Base-by-base conservation (phyloP, 306 rosid species). In the Lathyrus tuberosus region DNA sequence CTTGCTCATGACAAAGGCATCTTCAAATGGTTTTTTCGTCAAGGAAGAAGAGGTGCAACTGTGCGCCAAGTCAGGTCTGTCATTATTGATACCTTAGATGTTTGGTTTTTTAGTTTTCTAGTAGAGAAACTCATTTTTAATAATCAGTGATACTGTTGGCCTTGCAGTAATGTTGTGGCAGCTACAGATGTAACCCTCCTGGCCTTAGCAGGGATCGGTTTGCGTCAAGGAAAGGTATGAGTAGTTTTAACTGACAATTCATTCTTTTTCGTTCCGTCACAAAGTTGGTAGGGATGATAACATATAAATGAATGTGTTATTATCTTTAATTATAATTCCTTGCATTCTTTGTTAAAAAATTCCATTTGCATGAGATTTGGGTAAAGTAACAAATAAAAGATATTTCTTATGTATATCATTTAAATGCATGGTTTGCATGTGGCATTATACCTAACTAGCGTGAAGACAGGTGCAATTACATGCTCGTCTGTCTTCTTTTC, bases 21-120 rank as follows among this genome's bases (percentile, higher is more conserved):
- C 75, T 94, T 91, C 75, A 83, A 87, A 71, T 94, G 96, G 97
- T 94, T 94, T 88, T 84, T 76, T 78, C 73, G 59, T 58, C 91
- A 89, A 58, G 95, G 97, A 81, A 86, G 97, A 80, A 89, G 87
- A 86, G 97, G 96, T 72, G 97, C 92, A 52, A 91, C 95, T 30
- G 91, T 94, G 68, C 86, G 99, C 69, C 99, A 94, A 91, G 96
- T 88, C 83, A 87, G 99, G 99, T 93, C 54, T 73, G 88, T 78
- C 54, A 44, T 62, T 14, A 69, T 65, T 73, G 44, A 62, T 70
- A 58, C 26, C 58, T 40, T 17, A 3, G 61, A 15, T 67, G 63
- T 74, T 60, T 68, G 41, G 8, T 63, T 70, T 52, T 56, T 20
- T 16, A 18, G 70, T 56, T 43, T 31, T 54, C 48, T 67, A 60